Evolutionary conservation across 2,329 filamentous ascomycete species (phyloP), one percentile per base, ranked within the genome.

Genomic region (Clarireedia paspali): DNA sequence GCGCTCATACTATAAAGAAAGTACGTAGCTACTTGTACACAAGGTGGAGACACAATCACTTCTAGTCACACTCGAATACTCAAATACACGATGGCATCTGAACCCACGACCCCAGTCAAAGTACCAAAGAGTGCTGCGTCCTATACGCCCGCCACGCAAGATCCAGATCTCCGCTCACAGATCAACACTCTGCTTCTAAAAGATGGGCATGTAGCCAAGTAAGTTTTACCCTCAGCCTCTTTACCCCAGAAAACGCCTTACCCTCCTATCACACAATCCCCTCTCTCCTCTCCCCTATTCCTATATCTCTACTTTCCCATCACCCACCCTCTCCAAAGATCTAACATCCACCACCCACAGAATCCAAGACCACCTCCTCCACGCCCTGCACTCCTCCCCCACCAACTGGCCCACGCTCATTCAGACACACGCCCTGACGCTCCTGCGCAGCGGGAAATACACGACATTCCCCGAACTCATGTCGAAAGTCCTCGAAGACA

Each of bases 321-420:
- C 27, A 46, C 47, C 47, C 56, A 52, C 53, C 24, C 34, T 47
- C 9, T 15, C 44, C 45, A 47, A 59, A 36, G 51, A 45, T 46
- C 49, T 45, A 47, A 36, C 27, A 17, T 36, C 48, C 39, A 34
- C 49, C n/a, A 50, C 50, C 26, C 14, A 12, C 66, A 84, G 83
- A 63, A 85, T 86, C 63, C 82, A 85, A 74, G 82, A 85, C 56
- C 72, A 77, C 45, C 77, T 86, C 66, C 78, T 85, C 44, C 82
- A 85, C 71, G 70, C 78, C 58, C 79, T 86, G 52, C 74, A 85
- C 69, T 73, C 82, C 49, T 74, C 84, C 70, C 68, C 73, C 4
- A 72, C 77, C 60, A 83, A 86, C 74, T 86, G 83, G 82, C 82
- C 82, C 2, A 82, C 82, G 10, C 65, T 72, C 49, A 73, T 86